A percentile compares a stretch with the other conserved stretches of the same genome.
These are phyloP conservation scores for Daldinia sp. DNA, from an alignment of 2,329 filamentous ascomycete genomes.

Conservation along the genomic window DNA sequence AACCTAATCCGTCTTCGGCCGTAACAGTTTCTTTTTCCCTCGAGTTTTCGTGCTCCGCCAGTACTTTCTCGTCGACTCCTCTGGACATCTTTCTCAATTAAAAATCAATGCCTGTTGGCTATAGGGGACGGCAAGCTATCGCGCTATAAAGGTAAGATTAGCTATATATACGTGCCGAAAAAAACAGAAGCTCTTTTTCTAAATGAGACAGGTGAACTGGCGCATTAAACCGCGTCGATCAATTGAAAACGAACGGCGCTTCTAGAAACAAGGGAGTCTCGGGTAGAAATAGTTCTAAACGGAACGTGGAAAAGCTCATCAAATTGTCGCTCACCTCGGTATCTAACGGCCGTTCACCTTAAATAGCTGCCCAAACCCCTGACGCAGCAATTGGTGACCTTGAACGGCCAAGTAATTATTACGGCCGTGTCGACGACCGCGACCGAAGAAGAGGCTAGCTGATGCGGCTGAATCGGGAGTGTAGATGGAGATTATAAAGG, in stretches of 20 bases:
- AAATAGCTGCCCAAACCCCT: slow-evolving; percentile 43
- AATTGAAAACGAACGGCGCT: slow-evolving; percentile 16
- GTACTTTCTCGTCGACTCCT: slow-evolving; percentile 40
- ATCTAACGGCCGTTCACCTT: slow-evolving; percentile 32
- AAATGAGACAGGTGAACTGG: background rate
- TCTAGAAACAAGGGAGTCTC: background rate
- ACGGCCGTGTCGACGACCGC: slow-evolving; percentile 32
- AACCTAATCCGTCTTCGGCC: slow-evolving; percentile 36
- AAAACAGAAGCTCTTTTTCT: background rate
- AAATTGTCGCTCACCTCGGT: slow-evolving; percentile 39
- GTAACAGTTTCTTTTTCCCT: slow-evolving; percentile 41
- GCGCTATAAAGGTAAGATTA: slow-evolving; percentile 27
- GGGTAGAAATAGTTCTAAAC: background rate
- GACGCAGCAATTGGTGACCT: slow-evolving; percentile 38
- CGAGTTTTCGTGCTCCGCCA: slow-evolving; percentile 40
- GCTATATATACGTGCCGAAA: background rate
- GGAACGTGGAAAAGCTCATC: background rate
- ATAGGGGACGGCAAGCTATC: slow-evolving; percentile 28
- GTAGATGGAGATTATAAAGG: slow-evolving; percentile 11
- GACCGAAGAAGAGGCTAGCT: slow-evolving; percentile 21
- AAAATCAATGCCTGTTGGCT: slow-evolving; percentile 15
- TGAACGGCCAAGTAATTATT: slow-evolving; percentile 30
- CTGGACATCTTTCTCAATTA: slow-evolving; percentile 42
- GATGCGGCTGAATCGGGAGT: slow-evolving; percentile 28
- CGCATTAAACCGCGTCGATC: slow-evolving; percentile 15